Percentiles rank a stretch among this genome's conserved stretches.
phyloP scores from a whole-genome alignment of 768 basidiomycete species.

The Suillus cothurnatus region DNA sequence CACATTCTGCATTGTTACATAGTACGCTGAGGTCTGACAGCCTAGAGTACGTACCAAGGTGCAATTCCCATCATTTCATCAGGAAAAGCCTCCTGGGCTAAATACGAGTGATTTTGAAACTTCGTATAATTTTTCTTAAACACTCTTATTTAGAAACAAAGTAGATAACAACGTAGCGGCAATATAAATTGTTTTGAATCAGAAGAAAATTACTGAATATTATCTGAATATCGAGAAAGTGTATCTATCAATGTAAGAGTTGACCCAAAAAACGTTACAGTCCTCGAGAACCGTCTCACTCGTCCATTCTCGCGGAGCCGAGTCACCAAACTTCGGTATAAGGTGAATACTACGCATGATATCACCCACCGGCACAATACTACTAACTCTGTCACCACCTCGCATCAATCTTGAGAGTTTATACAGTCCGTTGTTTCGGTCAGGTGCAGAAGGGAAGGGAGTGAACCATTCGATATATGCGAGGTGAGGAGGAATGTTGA shows the following conservation, averaged over 20 bases:
- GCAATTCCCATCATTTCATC: too few species aligned
- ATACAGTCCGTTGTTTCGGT: constrained; percentile 27
- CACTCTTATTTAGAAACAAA: not conserved
- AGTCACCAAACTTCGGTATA: constrained; percentile 33
- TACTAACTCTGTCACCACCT: not conserved
- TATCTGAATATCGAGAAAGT: not conserved
- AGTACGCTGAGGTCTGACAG: too few species aligned
- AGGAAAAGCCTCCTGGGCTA: not conserved
- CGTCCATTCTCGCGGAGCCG: constrained; percentile 33
- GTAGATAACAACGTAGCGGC: not conserved
- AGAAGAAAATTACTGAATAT: not conserved
- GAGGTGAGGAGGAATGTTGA: constrained; percentile 20
- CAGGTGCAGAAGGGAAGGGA: constrained; percentile 25
- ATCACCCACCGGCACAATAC: constrained; percentile 16
- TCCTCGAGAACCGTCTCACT: not conserved
- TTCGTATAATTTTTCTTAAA: not conserved
- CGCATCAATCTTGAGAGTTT: constrained; percentile 17
- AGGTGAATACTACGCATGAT: constrained; percentile 34
- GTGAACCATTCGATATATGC: constrained; percentile 17
- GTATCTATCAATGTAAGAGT: not conserved
- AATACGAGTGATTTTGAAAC: not conserved
- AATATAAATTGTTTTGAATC: constrained; percentile 13
- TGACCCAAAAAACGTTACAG: not conserved
- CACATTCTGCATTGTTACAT: too few species aligned
- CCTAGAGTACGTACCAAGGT: too few species aligned